Percentiles rank a stretch among this genome's conserved stretches.
Evolutionary conservation across 306 rosid species (phyloP).

Genomic region (Dryas alaskensis): DNA sequence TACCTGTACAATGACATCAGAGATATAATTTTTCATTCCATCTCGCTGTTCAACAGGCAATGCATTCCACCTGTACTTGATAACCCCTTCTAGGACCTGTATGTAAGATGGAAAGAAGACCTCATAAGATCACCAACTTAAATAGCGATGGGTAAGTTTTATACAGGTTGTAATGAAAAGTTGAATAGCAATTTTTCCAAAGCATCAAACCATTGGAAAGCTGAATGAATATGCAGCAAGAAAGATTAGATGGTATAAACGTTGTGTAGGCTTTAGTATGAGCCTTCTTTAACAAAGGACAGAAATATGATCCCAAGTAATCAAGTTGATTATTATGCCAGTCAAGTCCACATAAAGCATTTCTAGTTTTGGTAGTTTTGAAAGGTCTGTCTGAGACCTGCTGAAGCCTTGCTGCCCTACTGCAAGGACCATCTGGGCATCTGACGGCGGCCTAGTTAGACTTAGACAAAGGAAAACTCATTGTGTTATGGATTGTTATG

Average conservation of each 20-base stretch:
- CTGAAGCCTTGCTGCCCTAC: neutral
- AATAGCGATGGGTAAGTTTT: neutral
- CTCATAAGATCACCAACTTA: slow-evolving; percentile 5
- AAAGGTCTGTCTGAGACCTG: neutral
- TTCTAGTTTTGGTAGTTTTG: slow-evolving; percentile 1
- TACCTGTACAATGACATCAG: slow-evolving; percentile 97
- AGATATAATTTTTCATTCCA: slow-evolving; percentile 97
- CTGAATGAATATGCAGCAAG: neutral
- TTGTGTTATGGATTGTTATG: neutral
- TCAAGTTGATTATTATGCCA: neutral
- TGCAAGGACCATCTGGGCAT: neutral
- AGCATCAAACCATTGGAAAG: neutral
- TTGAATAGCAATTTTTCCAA: neutral
- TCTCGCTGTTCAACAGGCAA: slow-evolving; percentile 96
- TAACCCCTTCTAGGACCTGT: slow-evolving; percentile 97
- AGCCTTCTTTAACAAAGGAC: neutral
- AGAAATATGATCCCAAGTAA: neutral
- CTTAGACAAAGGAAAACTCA: neutral
- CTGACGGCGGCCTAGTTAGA: neutral
- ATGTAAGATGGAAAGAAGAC: slow-evolving; percentile 5
- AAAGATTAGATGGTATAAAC: neutral
- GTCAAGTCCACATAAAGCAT: neutral
- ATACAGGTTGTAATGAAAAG: neutral
- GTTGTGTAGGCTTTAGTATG: neutral
- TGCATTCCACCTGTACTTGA: slow-evolving; percentile 97